Percentiles rank a stretch among this genome's conserved stretches.
Conservation (phyloP, 768 basidiomycete genomes). For the Collybiopsis luxurians region DNA sequence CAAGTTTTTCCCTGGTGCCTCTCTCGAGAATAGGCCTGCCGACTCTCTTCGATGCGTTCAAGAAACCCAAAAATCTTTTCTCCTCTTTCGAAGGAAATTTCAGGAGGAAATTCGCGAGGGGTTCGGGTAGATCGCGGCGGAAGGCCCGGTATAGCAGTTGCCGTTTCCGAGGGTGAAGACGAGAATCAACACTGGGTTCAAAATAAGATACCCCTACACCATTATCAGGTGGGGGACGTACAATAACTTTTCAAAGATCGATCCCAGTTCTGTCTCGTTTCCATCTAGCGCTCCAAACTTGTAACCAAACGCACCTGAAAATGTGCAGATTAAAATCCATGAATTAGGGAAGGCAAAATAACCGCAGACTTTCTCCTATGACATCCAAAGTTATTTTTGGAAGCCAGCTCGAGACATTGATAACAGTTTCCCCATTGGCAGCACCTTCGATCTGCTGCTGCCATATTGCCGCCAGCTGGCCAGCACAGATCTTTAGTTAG, state of each 20-base stretch:
- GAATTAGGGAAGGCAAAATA: neutral
- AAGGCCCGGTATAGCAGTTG: neutral
- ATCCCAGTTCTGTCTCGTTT: neutral
- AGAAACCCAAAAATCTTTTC: neutral
- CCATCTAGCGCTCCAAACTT: constrained; percentile 17
- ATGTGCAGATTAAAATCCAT: neutral
- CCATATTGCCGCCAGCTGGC: constrained; percentile 18
- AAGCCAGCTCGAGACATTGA: constrained; percentile 23
- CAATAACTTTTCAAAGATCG: neutral
- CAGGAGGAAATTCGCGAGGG: neutral
- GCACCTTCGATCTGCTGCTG: neutral
- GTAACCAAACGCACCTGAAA: constrained; percentile 26
- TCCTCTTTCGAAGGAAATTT: constrained; percentile 2
- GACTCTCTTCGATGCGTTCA: constrained; percentile 1
- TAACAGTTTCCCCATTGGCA: constrained; percentile 4
- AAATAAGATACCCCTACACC: too few species aligned
- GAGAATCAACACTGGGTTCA: neutral
- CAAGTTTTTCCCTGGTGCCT: neutral
- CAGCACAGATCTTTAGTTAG: neutral
- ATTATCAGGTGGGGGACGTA: neutral
- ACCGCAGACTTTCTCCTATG: constrained; percentile 28
- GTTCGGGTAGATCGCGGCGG: neutral
- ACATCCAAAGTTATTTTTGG: constrained; percentile 31
- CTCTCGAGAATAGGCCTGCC: neutral
- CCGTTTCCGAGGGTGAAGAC: neutral